phyloP scores from a whole-genome alignment of 2,329 filamentous ascomycete genomes.

The Penicillium fuscoglaucum region DNA sequence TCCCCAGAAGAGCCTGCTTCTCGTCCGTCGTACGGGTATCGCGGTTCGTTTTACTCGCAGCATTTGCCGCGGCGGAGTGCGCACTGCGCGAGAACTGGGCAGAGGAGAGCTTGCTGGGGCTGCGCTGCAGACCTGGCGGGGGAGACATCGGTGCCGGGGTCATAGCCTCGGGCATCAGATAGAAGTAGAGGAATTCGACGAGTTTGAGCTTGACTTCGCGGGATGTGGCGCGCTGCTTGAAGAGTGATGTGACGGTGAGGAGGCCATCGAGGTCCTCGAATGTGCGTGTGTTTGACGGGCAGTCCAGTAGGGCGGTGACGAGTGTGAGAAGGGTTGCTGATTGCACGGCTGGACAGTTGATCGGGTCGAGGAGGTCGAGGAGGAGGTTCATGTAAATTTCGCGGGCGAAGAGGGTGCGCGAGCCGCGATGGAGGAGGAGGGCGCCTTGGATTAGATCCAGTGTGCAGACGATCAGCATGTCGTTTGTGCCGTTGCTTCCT shows the following conservation, averaged over 20 bases:
- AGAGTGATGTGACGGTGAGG: conserved; percentile 85
- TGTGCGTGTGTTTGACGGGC: conserved; percentile 81
- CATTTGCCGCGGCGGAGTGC: conserved; percentile 27
- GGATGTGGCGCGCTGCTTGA: conserved; percentile 82
- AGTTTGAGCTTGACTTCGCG: conserved; percentile 91
- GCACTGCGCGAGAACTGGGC: conserved; percentile 54
- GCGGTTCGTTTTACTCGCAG: conserved; percentile 28
- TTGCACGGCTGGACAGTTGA: conserved; percentile 89
- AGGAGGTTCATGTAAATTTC: conserved; percentile 96
- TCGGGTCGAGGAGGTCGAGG: conserved; percentile 88
- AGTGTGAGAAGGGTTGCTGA: conserved; percentile 86
- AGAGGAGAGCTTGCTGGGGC: conserved; percentile 65
- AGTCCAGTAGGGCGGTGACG: conserved; percentile 82
- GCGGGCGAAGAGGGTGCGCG: conserved; percentile 79
- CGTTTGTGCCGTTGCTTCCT: conserved; percentile 76
- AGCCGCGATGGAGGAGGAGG: conserved; percentile 85
- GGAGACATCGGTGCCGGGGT: conserved; percentile 43
- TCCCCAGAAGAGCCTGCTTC: conserved; percentile 76
- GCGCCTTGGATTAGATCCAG: conserved; percentile 87
- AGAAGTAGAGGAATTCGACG: conserved; percentile 98
- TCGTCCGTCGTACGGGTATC: conserved; percentile 70
- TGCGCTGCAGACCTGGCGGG: conserved; percentile 59
- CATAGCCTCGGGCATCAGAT: conserved; percentile 87
- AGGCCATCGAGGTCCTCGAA: conserved; percentile 93
- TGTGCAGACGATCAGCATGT: conserved; percentile 82